A percentile compares a stretch with the other conserved stretches of the same genome.
phyloP scores from a whole-genome alignment of 257 asterid species.

The Nicotiana paniculata region DNA sequence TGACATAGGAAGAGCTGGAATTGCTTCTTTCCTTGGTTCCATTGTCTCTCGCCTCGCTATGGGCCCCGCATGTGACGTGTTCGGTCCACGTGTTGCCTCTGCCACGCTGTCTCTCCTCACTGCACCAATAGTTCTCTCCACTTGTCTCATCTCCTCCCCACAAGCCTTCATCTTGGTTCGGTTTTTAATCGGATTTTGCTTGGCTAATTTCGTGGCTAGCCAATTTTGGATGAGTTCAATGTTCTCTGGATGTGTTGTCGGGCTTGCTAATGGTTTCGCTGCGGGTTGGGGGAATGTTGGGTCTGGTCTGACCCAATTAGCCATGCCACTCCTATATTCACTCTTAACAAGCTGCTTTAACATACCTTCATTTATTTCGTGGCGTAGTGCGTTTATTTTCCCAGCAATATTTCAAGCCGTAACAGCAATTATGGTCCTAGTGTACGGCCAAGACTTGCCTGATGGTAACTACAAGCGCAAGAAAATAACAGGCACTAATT shows the following conservation, averaged over 20 bases:
- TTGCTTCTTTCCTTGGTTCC: constrained; percentile 39
- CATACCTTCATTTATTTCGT: constrained; percentile 26
- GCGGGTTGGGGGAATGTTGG: constrained; percentile 71
- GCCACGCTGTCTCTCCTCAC: constrained; percentile 48
- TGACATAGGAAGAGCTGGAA: constrained; percentile 33
- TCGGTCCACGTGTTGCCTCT: constrained; percentile 49
- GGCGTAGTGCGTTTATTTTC: constrained; percentile 41
- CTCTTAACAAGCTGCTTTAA: constrained; percentile 1
- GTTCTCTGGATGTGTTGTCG: constrained; percentile 50
- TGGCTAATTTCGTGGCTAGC: constrained; percentile 51
- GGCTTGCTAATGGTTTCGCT: constrained; percentile 46
- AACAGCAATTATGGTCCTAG: constrained; percentile 37
- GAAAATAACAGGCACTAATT: background rate
- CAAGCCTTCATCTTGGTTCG: constrained; percentile 28
- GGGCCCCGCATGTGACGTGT: constrained; percentile 48
- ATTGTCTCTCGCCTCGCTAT: constrained; percentile 38
- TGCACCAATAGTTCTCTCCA: constrained; percentile 32
- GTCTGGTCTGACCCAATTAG: constrained; percentile 44
- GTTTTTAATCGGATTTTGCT: constrained; percentile 42
- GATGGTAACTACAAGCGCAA: constrained; percentile 19
- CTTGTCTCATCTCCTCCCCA: constrained; percentile 25
- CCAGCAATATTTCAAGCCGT: constrained; percentile 34
- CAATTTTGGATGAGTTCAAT: constrained; percentile 70
- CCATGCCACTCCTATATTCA: constrained; percentile 39
- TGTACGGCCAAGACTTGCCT: constrained; percentile 48